These are phyloP conservation scores for Citrus sinensis DNA, from an alignment of 345 rosid species.

Conservation along the genomic window DVS_A1.0 CM039163.1:32534501-32535000, in stretches of 20 bases:
- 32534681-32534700: conserved; percentile 86
- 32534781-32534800: neutral
- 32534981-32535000: conserved; percentile 56
- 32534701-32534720: conserved; percentile 98
- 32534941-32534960: conserved; percentile 94
- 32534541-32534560: neutral
- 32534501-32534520: neutral
- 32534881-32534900: conserved; percentile 86
- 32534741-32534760: conserved; percentile 91
- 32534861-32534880: conserved; percentile 52
- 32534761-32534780: conserved; percentile 98
- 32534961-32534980: conserved; percentile 99
- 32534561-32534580: neutral
- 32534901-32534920: conserved; percentile 98
- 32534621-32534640: conserved; percentile 84
- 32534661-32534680: conserved; percentile 72
- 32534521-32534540: neutral
- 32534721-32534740: conserved; percentile 96
- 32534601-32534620: conserved; percentile 86
- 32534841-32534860: neutral
- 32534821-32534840: neutral
- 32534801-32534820: neutral
- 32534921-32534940: conserved; percentile 88
- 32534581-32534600: conserved; percentile 20
- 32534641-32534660: conserved; percentile 93